Evolutionary conservation across 2,329 filamentous ascomycete genomes (phyloP).

Genomic region (Cryphonectria naterciae): DNA sequence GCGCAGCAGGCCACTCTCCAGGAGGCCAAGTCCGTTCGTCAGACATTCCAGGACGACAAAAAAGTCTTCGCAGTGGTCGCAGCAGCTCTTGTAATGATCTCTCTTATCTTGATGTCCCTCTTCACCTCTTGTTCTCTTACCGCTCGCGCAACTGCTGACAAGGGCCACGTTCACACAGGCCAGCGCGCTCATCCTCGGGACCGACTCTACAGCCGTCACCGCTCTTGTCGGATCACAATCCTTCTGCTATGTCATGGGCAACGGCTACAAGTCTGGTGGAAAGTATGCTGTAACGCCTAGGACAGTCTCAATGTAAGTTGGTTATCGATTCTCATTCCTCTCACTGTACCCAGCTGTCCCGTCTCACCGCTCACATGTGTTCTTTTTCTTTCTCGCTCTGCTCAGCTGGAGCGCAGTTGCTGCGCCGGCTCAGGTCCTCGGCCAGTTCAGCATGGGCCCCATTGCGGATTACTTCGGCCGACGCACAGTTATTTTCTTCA

Average conservation of each 20-base stretch:
- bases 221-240: constrained; percentile 11
- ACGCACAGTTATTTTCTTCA: constrained; percentile 13
- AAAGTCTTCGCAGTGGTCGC: constrained; percentile 10
- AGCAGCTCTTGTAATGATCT: constrained; percentile 4
- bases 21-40: background rate
- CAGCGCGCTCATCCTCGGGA: constrained; percentile 13
- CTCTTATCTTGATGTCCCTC: background rate
- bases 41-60: constrained; percentile 12
- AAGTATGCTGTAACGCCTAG: constrained; percentile 8
- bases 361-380: background rate
- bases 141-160: background rate
- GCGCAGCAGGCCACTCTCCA: constrained; percentile 7
- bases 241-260: constrained; percentile 11
- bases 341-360: no score
- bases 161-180: background rate
- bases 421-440: constrained; percentile 8
- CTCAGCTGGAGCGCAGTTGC: constrained; percentile 7
- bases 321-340: background rate
- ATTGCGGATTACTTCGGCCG: constrained; percentile 12
- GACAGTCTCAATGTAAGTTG: constrained; percentile 9
- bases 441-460: constrained; percentile 13
- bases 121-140: background rate
- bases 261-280: constrained; percentile 9
- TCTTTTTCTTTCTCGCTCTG: background rate
- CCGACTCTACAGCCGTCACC: constrained; percentile 9